Evolutionary conservation across 2,329 filamentous ascomycete genomes (phyloP).

Genomic region (Pseudopithomyces maydicus): DNA sequence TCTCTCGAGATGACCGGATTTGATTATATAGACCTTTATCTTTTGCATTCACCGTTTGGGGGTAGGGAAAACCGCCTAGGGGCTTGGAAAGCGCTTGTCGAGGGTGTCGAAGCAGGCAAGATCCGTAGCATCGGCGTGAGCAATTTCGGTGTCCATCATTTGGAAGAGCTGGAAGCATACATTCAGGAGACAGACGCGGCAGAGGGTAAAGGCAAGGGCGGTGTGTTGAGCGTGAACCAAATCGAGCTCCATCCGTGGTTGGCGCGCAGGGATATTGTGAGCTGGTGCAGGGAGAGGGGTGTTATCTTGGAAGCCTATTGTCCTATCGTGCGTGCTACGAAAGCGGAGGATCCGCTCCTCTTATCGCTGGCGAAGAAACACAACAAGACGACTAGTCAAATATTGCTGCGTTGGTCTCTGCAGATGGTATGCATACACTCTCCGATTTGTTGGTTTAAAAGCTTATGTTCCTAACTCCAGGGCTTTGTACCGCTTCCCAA

Average conservation of each 20-base stretch:
- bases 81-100: slow-evolving; percentile 60
- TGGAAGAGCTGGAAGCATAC: slow-evolving; percentile 59
- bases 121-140: slow-evolving; percentile 59
- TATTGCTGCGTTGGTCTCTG: slow-evolving; percentile 64
- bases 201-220: slow-evolving; percentile 66
- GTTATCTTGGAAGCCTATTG: slow-evolving; percentile 56
- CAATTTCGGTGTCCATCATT: slow-evolving; percentile 61
- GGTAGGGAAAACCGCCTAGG: slow-evolving; percentile 56
- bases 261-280: slow-evolving; percentile 74
- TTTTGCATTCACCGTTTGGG: slow-evolving; percentile 60
- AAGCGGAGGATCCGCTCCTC: slow-evolving; percentile 60
- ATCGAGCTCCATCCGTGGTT: slow-evolving; percentile 88
- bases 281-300: slow-evolving; percentile 69
- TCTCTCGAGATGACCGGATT: slow-evolving; percentile 60
- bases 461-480: slow-evolving; percentile 32
- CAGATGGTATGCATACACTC: slow-evolving; percentile 34
- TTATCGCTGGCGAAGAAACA: slow-evolving; percentile 60
- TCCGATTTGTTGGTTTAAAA: not conserved
- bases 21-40: slow-evolving; percentile 71
- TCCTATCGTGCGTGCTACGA: slow-evolving; percentile 50
- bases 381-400: slow-evolving; percentile 62
- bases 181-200: slow-evolving; percentile 67
- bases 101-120: slow-evolving; percentile 57
- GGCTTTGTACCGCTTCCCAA: slow-evolving; percentile 68
- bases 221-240: slow-evolving; percentile 81